phyloP scores from a whole-genome alignment of 2,329 filamentous ascomycete genomes.

The Nothophoma quercina region DNA sequence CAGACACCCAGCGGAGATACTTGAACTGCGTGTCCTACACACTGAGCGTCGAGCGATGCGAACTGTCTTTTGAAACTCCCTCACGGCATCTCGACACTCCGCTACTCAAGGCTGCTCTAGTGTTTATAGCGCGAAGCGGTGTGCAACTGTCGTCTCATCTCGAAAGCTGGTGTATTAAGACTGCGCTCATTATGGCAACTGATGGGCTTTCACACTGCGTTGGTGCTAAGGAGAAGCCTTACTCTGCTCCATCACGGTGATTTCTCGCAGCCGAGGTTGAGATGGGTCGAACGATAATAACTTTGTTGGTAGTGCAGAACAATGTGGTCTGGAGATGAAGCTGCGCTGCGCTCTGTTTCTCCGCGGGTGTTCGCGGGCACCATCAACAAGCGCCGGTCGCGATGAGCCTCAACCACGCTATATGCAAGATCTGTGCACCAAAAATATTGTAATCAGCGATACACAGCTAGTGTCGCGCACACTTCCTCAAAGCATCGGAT shows the following conservation, averaged over 20 bases:
- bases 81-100: neutral
- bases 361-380: conserved; percentile 20
- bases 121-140: conserved; percentile 10
- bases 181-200: neutral
- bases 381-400: conserved; percentile 1
- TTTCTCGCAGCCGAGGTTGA: neutral
- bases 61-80: neutral
- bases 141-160: conserved; percentile 9
- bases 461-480: neutral
- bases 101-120: neutral
- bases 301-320: conserved; percentile 2
- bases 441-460: neutral
- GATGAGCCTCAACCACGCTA: neutral
- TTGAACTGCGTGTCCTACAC: conserved; percentile 6
- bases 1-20: conserved; percentile 29
- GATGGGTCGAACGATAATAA: conserved; percentile 20
- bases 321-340: conserved; percentile 7
- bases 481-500: neutral
- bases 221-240: conserved; percentile 7
- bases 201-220: neutral
- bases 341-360: conserved; percentile 20
- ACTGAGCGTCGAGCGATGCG: neutral
- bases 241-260: neutral
- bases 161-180: neutral
- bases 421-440: no score